These are phyloP conservation scores for Kwoniella newhampshirensis DNA, from an alignment of 768 basidiomycete species.

Conservation along the genomic window DNA sequence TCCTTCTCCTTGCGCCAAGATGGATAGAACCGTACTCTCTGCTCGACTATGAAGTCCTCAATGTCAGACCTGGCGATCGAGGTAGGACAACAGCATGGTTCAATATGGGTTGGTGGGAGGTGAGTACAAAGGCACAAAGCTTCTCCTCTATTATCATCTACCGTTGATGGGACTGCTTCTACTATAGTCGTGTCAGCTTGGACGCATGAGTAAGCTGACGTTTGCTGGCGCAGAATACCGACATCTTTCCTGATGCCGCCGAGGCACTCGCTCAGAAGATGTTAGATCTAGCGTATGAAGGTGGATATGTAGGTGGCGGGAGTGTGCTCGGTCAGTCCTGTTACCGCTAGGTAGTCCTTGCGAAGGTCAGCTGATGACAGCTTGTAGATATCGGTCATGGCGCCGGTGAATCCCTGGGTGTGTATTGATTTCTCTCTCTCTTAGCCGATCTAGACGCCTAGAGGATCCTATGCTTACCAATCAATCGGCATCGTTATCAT, in stretches of 20 bases:
- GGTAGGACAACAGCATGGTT: conserved; percentile 26
- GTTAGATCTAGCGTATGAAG: conserved; percentile 30
- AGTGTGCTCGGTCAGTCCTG: conserved; percentile 31
- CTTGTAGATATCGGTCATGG: conserved; percentile 46
- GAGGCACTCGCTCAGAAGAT: conserved; percentile 36
- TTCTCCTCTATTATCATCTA: no score
- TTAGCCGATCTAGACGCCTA: no score
- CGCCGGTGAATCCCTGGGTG: conserved; percentile 41
- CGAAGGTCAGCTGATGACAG: conserved; percentile 1
- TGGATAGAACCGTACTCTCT: conserved; percentile 33
- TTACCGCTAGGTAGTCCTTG: neutral
- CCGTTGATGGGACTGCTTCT: no score
- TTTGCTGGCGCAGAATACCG: conserved; percentile 25
- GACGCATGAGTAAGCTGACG: no score
- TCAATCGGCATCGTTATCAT: no score
- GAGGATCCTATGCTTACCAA: no score
- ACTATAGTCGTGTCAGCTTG: no score
- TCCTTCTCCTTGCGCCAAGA: conserved; percentile 16
- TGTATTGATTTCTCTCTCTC: no score
- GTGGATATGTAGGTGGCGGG: conserved; percentile 16
- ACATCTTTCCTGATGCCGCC: conserved; percentile 29
- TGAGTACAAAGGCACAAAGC: no score
- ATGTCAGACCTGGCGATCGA: conserved; percentile 13
- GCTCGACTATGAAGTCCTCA: conserved; percentile 25
- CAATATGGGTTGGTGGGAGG: conserved; percentile 48